phyloP scores from a whole-genome alignment of 1,284 basidiomycete genomes.

The Agroathelia rolfsii region DNA sequence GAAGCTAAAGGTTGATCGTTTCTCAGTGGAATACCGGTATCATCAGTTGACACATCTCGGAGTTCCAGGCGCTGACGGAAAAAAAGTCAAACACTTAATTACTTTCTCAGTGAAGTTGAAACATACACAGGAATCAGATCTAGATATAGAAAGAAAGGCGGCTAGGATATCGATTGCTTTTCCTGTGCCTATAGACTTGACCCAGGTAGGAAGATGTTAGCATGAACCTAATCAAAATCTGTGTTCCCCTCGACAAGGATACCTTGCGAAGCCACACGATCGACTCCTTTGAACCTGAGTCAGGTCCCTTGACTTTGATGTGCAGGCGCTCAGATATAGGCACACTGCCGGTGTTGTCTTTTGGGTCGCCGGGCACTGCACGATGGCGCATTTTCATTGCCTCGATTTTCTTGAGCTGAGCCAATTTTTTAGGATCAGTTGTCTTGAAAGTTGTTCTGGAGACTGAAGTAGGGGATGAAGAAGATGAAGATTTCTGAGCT shows the following conservation, averaged over 20 bases:
- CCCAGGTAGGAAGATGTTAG: neutral
- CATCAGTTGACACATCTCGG: too few species aligned
- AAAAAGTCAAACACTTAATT: too few species aligned
- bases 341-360: constrained; percentile 34
- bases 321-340: constrained; percentile 48
- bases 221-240: too few species aligned
- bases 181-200: constrained; percentile 33
- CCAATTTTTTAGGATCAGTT: constrained; percentile 43
- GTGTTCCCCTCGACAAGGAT: neutral
- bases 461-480: constrained; percentile 16
- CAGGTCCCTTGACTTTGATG: constrained; percentile 31
- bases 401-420: constrained; percentile 45
- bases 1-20: too few species aligned
- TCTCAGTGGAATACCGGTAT: too few species aligned
- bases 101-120: too few species aligned
- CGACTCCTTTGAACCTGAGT: constrained; percentile 23
- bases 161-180: constrained; percentile 38
- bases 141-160: constrained; percentile 25
- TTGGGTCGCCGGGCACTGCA: constrained; percentile 52
- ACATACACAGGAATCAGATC: too few species aligned
- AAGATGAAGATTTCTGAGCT: constrained; percentile 23
- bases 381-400: constrained; percentile 66
- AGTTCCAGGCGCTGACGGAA: too few species aligned
- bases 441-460: constrained; percentile 21
- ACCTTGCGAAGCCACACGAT: constrained; percentile 67